phyloP scores from a whole-genome alignment of 2,329 filamentous ascomycete species.

The Pezizomycotina sp. region DNA sequence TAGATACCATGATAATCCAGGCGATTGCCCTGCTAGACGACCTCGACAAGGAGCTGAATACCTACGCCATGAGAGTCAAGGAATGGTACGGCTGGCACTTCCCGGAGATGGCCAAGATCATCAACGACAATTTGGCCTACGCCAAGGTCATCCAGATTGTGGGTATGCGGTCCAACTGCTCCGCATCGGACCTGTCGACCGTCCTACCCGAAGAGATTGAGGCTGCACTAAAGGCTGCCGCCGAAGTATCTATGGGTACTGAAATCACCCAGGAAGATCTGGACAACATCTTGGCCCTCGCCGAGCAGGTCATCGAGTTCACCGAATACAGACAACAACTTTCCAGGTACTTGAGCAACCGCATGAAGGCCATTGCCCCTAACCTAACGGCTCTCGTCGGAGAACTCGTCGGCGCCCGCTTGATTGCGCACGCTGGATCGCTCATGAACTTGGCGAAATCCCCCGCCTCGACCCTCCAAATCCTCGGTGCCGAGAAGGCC shows the following conservation, averaged over 20 bases:
- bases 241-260: constrained; percentile 95
- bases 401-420: constrained; percentile 79
- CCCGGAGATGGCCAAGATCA: constrained; percentile 90
- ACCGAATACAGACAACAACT: constrained; percentile 80
- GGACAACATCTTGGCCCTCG: constrained; percentile 78
- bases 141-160: constrained; percentile 73
- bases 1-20: constrained; percentile 98
- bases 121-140: constrained; percentile 94
- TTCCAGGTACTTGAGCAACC: constrained; percentile 71
- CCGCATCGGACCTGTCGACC: constrained; percentile 63
- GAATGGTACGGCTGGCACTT: constrained; percentile 99
- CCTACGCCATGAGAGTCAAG: constrained; percentile 97
- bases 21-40: constrained; percentile 88
- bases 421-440: constrained; percentile 88
- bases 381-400: constrained; percentile 89
- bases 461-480: constrained; percentile 90
- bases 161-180: constrained; percentile 71
- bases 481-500: constrained; percentile 95
- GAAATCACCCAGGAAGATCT: constrained; percentile 89
- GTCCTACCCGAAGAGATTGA: constrained; percentile 94
- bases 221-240: constrained; percentile 74
- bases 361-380: constrained; percentile 93
- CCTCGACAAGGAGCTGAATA: constrained; percentile 96
- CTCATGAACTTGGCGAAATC: constrained; percentile 90
- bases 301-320: constrained; percentile 83